Percentiles rank a stretch among this genome's conserved stretches.
Evolutionary conservation across 768 basidiomycete species (phyloP).

Genomic region (Sarcodon sp.): DNA sequence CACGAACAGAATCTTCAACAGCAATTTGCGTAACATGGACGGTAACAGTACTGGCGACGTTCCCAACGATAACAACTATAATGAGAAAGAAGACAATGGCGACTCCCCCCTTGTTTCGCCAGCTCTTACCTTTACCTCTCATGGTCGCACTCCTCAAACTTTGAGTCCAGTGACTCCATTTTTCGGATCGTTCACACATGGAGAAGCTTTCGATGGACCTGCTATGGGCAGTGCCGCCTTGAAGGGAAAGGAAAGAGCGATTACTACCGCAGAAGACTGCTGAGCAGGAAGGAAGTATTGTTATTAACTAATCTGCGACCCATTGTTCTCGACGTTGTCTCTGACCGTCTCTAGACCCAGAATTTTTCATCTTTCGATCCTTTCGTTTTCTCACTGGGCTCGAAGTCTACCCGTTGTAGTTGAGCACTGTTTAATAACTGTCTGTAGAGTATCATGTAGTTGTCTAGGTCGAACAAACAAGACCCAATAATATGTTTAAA

Average conservation of each 20-base stretch:
- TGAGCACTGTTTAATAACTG: too few species aligned
- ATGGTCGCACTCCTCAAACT: slow-evolving; percentile 13
- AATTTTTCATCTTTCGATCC: too few species aligned
- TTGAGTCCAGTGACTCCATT: slow-evolving; percentile 18
- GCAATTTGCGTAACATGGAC: slow-evolving; percentile 1
- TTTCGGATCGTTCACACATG: slow-evolving; percentile 13
- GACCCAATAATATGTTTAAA: too few species aligned
- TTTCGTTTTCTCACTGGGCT: too few species aligned
- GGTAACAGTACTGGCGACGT: slow-evolving; percentile 6
- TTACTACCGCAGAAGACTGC: not conserved
- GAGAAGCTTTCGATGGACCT: slow-evolving; percentile 11
- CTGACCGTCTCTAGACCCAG: too few species aligned
- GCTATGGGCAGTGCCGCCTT: not conserved
- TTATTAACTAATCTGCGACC: too few species aligned
- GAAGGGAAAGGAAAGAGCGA: not conserved
- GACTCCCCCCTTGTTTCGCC: slow-evolving; percentile 14
- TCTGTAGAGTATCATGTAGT: too few species aligned
- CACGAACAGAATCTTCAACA: not conserved
- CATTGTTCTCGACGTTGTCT: too few species aligned
- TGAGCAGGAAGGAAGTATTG: too few species aligned
- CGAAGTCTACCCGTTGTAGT: too few species aligned
- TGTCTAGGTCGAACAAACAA: too few species aligned
- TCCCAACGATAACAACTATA: slow-evolving; percentile 1
- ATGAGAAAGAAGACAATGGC: slow-evolving; percentile 2
- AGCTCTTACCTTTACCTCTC: slow-evolving; percentile 16